phyloP scores from a whole-genome alignment of 2,329 filamentous ascomycete genomes.

The Trichophyton schoenleinii region DNA sequence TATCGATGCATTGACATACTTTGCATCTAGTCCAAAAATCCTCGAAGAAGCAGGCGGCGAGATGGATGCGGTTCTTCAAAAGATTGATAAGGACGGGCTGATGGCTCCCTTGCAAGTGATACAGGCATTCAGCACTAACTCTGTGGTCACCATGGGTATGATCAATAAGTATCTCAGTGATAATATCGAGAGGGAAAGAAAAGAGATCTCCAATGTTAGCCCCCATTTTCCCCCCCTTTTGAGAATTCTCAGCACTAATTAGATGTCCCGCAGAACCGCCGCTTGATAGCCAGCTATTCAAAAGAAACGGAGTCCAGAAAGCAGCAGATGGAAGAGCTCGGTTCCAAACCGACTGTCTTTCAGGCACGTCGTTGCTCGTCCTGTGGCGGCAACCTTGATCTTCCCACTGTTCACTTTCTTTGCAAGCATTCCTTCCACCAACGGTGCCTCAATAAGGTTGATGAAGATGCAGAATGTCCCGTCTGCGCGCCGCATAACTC shows the following conservation, averaged over 20 bases:
- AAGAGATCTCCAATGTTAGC: constrained; percentile 58
- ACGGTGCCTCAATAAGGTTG: constrained; percentile 61
- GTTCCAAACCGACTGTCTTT: constrained; percentile 72
- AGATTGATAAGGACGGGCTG: constrained; percentile 78
- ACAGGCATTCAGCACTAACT: constrained; percentile 67
- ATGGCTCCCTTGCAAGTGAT: constrained; percentile 97
- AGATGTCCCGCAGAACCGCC: constrained; percentile 47
- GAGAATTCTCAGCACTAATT: constrained; percentile 3
- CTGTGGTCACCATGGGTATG: constrained; percentile 92
- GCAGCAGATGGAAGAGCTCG: constrained; percentile 63
- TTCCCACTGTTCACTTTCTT: constrained; percentile 88
- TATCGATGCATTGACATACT: constrained; percentile 80
- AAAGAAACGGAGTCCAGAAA: constrained; percentile 70
- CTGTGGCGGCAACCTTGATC: constrained; percentile 64
- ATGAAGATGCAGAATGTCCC: constrained; percentile 65
- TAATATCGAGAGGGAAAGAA: constrained; percentile 77
- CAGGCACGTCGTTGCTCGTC: constrained; percentile 77
- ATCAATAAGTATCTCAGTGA: constrained; percentile 83
- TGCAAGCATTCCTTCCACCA: constrained; percentile 97
- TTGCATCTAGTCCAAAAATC: constrained; percentile 70
- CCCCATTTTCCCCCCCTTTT: background rate
- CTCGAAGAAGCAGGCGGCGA: constrained; percentile 82
- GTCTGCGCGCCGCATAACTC: constrained; percentile 73
- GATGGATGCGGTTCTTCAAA: constrained; percentile 63
- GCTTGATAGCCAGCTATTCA: constrained; percentile 71